Percentiles rank a stretch among this genome's conserved stretches.
Evolutionary conservation across 768 basidiomycete genomes (phyloP).

Genomic region (Psilocybe azurescens): DNA sequence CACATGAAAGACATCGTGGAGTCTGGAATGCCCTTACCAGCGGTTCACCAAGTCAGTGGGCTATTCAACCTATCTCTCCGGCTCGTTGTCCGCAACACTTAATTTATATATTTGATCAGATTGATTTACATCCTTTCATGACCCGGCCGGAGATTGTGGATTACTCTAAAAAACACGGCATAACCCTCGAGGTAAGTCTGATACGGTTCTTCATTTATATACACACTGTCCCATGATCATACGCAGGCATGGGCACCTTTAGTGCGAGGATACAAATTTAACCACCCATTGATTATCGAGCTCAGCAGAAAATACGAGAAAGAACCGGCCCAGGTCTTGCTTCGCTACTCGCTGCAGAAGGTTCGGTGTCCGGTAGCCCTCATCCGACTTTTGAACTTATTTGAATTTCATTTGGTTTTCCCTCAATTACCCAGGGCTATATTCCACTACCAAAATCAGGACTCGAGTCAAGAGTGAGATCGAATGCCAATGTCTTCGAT

Average conservation of each 20-base stretch:
- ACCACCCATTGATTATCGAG: conserved; percentile 52
- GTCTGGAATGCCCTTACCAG: conserved; percentile 53
- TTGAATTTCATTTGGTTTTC: neutral
- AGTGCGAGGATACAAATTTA: conserved; percentile 69
- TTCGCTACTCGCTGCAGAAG: conserved; percentile 83
- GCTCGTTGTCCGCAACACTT: neutral
- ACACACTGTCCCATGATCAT: neutral
- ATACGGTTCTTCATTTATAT: neutral
- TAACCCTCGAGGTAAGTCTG: conserved; percentile 62
- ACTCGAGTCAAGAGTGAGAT: conserved; percentile 53
- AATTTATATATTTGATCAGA: conserved; percentile 32
- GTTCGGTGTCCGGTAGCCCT: conserved; percentile 34
- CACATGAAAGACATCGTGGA: conserved; percentile 61
- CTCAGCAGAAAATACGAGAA: conserved; percentile 60
- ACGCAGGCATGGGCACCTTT: conserved; percentile 75
- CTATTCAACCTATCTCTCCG: conserved; percentile 10
- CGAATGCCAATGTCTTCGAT: conserved; percentile 67
- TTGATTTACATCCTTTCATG: conserved; percentile 75
- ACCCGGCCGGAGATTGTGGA: conserved; percentile 63
- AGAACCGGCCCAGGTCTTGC: conserved; percentile 60
- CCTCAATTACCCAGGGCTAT: conserved; percentile 44
- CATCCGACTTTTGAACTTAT: neutral
- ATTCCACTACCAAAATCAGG: conserved; percentile 72
- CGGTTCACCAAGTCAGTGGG: conserved; percentile 59
- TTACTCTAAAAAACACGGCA: conserved; percentile 59